Evolutionary conservation across 2,329 filamentous ascomycete species (phyloP), one percentile per base, ranked within the genome.

Genomic region (Emmonsia crescens): DNA sequence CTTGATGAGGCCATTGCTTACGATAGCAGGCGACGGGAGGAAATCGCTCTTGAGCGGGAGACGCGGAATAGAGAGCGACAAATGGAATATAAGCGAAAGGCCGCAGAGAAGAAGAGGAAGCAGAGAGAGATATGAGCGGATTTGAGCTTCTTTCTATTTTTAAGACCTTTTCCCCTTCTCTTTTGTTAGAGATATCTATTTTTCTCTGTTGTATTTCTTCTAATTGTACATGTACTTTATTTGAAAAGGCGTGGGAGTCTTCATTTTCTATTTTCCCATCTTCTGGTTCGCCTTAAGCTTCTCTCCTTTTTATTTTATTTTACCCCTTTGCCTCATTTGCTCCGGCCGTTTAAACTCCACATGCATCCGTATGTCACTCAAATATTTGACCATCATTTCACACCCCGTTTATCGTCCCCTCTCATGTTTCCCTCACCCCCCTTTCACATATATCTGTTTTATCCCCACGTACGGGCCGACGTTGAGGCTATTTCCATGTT

Each of bases 1-100:
- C 65, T 71, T n/a, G 70, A 67, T 59, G 68, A 65, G 14, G 70
- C 70, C 1, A 60, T 63, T n/a, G 64, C 69, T n/a, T 73, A 74
- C 36, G 71, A 74, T 57, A 61, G 66, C 46, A 67, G 66, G 44
- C 66, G 70, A 31, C 66, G 60, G 29, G 66, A 70, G 16, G 67
- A 72, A 40, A 66, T 72, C 36, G 65, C 68, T 10, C 66, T 62
- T 46, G 72, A 71, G 60, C 72, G 73, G 51, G 71, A 74, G 59
- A 68, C 74, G 62, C 68, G 70, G 19, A 76, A 75, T 54, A 55
- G 60, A 21, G 55, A 59, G 36, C 27, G 44, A 27, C 46, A 60
- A 36, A 60, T 61, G 29, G 58, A 65, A 21, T 59, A 58, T 61
- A 27, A 40, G 27, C 62, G 42, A 51, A 66, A 64, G 57, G n/a